Base-by-base conservation (phyloP, 345 rosid species). In the Conringia planisiliqua region DNA sequence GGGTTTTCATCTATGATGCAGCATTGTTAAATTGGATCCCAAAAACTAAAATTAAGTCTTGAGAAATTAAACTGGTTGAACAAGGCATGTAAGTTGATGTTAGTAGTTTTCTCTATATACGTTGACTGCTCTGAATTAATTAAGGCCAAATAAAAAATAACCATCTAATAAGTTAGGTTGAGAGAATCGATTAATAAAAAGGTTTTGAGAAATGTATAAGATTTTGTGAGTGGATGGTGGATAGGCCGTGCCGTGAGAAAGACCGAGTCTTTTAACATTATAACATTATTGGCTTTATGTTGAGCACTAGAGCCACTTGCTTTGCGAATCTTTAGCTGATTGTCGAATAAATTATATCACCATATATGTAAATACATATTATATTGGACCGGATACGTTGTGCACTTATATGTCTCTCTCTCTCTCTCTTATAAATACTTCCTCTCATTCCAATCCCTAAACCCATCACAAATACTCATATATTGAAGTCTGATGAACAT, bases 241-340 rank as follows among this genome's bases (percentile, higher is more conserved):
- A 69, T 54, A 69, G 75, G 72, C 67, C n/a, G 66, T 36, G 62
- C 68, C 27, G 6, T 68, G 47, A 12, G 64, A 51, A 70, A 64
- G 72, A 58, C 73, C 68, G 73, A 50, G 77, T 72, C 62, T 78
- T 78, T 78, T 78, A 77, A 78, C 81, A 78, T 50, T 66, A 58
- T 16, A 48, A 27, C 75, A 71, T 68, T 48, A 58, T 50, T 60
- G 63, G 69, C 77, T 72, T 72, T 72, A 63, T 46, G 29, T 60
- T 59, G 63, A 66, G 81, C 81, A 65, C 77, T 72, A 65, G 69
- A 66, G 81, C 77, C 81, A 78, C 81, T 78, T 72, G 81, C 42
- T 72, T 42, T 66, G 6, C 1, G 81, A 78, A 78, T 78, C 69
- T 65, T 58, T 39, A 56, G 40, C 48, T 59, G 17, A 59, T 60